Percentiles rank a stretch among this genome's conserved stretches.
Conservation (phyloP, 768 basidiomycete species). For the Boletales sp. region DNA sequence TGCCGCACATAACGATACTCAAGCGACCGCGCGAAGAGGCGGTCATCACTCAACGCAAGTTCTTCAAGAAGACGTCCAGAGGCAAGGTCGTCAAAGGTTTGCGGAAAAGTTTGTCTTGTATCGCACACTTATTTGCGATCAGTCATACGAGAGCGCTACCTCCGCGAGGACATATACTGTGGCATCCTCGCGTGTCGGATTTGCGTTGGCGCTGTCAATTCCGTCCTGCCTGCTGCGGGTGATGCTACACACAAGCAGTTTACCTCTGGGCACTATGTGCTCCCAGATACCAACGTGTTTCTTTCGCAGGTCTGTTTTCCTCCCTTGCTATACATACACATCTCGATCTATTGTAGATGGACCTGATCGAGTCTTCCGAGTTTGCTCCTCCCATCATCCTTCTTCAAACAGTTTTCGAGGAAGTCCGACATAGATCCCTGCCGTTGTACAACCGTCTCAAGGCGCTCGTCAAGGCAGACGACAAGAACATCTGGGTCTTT, state of each 20-base stretch:
- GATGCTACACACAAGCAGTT: conserved; percentile 53
- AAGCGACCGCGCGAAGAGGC: conserved; percentile 73
- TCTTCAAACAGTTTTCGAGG: conserved; percentile 93
- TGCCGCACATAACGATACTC: conserved; percentile 65
- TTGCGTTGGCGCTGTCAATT: conserved; percentile 45
- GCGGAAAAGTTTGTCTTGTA: conserved; percentile 1
- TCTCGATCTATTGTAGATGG: conserved; percentile 61
- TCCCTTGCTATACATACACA: background rate
- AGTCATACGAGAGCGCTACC: conserved; percentile 93
- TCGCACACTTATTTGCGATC: background rate
- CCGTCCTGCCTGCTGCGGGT: conserved; percentile 57
- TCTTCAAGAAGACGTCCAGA: conserved; percentile 91
- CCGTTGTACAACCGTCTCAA: conserved; percentile 93
- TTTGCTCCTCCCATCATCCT: conserved; percentile 82
- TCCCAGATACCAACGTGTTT: conserved; percentile 96
- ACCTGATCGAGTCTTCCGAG: conserved; percentile 76
- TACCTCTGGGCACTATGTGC: conserved; percentile 70
- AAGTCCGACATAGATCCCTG: conserved; percentile 91
- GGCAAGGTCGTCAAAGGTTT: conserved; percentile 93
- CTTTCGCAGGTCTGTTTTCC: conserved; percentile 61
- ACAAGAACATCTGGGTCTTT: conserved; percentile 80
- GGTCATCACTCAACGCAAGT: conserved; percentile 79
- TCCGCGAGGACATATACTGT: conserved; percentile 88
- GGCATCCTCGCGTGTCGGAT: conserved; percentile 69
- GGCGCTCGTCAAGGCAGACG: conserved; percentile 77